phyloP scores from a whole-genome alignment of 2,329 filamentous ascomycete genomes.

The Clarireedia hainanense region DNA sequence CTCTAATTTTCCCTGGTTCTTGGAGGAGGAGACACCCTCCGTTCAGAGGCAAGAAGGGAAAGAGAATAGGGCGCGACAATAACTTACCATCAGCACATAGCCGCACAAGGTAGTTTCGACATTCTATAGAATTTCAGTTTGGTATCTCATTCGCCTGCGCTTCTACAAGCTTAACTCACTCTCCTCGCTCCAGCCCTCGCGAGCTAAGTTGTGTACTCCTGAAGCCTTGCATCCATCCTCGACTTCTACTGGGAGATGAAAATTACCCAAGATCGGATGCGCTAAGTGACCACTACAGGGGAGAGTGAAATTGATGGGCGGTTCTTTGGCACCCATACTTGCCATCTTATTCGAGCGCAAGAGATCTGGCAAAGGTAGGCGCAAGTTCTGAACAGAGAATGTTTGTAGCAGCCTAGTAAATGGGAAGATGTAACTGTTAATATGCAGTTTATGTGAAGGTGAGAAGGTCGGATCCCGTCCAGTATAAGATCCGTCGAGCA shows the following conservation, averaged over 20 bases:
- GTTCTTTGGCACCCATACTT: too few relatives aligned
- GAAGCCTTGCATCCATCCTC: conserved; percentile 8
- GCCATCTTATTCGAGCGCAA: too few relatives aligned
- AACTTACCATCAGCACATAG: conserved; percentile 28
- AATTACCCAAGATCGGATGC: conserved; percentile 8
- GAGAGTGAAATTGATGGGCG: too few relatives aligned
- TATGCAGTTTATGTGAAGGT: too few relatives aligned
- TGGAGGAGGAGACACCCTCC: too few relatives aligned
- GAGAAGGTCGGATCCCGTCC: too few relatives aligned
- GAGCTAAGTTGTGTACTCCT: conserved; percentile 11
- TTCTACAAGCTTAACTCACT: conserved; percentile 6
- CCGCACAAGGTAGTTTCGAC: conserved; percentile 38
- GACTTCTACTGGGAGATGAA: conserved; percentile 8
- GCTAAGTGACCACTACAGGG: not conserved
- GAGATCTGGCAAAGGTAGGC: too few relatives aligned
- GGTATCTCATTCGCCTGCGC: not conserved
- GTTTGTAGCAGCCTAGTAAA: too few relatives aligned
- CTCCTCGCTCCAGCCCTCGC: conserved; percentile 16
- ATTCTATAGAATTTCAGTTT: conserved; percentile 30
- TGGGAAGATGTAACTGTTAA: too few relatives aligned
- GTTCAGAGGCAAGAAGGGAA: not conserved
- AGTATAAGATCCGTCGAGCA: too few relatives aligned
- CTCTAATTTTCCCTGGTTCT: too few relatives aligned
- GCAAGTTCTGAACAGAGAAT: too few relatives aligned
- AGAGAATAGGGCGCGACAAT: not conserved